These are phyloP conservation scores for Fusarium goolgardi DNA, from an alignment of 2,329 filamentous ascomycete species.

Conservation along the genomic window DNA sequence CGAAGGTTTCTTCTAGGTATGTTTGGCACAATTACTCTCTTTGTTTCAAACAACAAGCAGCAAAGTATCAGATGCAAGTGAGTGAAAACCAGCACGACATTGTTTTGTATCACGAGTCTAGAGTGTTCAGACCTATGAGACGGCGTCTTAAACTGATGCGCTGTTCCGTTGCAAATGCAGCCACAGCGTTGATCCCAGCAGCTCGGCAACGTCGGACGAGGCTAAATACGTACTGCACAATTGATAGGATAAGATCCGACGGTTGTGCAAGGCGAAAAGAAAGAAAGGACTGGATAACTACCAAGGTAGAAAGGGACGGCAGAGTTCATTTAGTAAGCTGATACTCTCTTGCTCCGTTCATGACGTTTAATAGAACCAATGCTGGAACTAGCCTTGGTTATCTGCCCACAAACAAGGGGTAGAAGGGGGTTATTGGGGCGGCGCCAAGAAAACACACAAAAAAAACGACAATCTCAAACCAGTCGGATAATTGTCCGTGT, in stretches of 20 bases:
- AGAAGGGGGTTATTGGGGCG: background rate
- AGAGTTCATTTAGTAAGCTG: constrained; percentile 18
- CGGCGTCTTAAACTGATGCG: background rate
- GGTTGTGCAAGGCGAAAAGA: constrained; percentile 7
- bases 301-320: background rate
- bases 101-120: background rate
- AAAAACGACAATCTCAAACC: background rate
- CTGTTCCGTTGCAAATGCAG: background rate
- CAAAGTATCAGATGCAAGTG: background rate
- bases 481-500: background rate
- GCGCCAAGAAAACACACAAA: constrained; percentile 1
- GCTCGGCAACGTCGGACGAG: constrained; percentile 24
- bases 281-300: background rate
- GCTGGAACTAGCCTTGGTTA: background rate
- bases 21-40: background rate
- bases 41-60: background rate
- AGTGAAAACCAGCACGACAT: background rate
- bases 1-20: background rate
- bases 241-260: background rate
- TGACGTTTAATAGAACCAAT: constrained; percentile 10
- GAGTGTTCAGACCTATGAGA: background rate
- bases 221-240: background rate
- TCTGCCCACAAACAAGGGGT: constrained; percentile 5
- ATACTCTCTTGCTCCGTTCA: background rate
- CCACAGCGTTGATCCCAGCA: constrained; percentile 15